Conservation (phyloP, 2,329 filamentous ascomycete species). For the Ramularia collo-cygni region DNA sequence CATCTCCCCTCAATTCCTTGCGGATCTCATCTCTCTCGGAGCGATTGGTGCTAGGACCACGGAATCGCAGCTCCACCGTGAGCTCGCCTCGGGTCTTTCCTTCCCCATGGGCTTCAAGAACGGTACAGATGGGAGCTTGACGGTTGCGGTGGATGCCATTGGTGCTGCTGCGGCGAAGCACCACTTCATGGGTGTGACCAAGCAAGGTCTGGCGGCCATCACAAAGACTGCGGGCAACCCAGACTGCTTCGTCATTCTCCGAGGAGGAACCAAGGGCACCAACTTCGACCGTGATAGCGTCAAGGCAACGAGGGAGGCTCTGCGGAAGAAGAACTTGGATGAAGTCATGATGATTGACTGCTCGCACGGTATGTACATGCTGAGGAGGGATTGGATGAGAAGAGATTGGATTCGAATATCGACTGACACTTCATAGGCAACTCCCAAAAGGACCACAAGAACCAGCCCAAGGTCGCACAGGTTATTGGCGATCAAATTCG, state of each 20-base stretch:
- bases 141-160: conserved; percentile 92
- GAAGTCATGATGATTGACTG: conserved; percentile 97
- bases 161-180: conserved; percentile 73
- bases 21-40: conserved; percentile 89
- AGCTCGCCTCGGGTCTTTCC: conserved; percentile 87
- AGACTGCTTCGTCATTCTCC: conserved; percentile 93
- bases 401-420: too few species aligned
- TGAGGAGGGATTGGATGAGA: neutral
- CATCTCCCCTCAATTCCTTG: conserved; percentile 95
- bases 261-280: conserved; percentile 83
- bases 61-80: conserved; percentile 91
- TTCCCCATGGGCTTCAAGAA: conserved; percentile 99
- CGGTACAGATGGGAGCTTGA: conserved; percentile 86
- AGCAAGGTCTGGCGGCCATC: conserved; percentile 92
- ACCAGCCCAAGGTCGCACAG: conserved; percentile 89
- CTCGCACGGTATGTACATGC: conserved; percentile 68
- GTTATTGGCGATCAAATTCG: conserved; percentile 77
- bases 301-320: conserved; percentile 66
- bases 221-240: conserved; percentile 90
- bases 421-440: conserved; percentile 56
- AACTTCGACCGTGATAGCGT: conserved; percentile 90
- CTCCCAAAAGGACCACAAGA: conserved; percentile 94
- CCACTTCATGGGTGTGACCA: conserved; percentile 98
- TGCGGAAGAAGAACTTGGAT: conserved; percentile 76
- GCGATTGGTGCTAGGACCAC: conserved; percentile 95